Evolutionary conservation across 1,284 basidiomycete genomes (phyloP).

Genomic region (Trichosporon sp.): DNA sequence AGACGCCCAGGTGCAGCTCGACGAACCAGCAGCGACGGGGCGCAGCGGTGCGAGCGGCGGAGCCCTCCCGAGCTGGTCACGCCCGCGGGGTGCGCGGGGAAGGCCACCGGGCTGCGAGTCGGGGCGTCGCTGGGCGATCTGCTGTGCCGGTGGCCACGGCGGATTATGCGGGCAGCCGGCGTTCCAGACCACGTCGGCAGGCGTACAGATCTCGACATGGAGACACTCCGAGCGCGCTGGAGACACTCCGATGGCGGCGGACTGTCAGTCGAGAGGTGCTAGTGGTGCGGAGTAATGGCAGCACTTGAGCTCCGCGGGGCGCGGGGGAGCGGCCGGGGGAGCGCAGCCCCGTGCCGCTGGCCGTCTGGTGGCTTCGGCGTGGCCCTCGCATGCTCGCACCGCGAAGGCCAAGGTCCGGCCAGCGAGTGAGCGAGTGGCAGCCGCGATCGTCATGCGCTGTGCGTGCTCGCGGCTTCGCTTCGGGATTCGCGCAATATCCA

Average conservation of each 20-base stretch:
- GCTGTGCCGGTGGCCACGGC: too few relatives aligned
- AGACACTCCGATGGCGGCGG: conserved; percentile 2
- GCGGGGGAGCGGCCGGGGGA: too few relatives aligned
- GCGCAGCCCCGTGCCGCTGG: too few relatives aligned
- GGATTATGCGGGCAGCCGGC: neutral
- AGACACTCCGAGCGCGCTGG: neutral
- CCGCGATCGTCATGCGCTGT: neutral
- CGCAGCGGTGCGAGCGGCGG: neutral
- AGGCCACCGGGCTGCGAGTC: too few relatives aligned
- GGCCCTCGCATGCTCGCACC: neutral
- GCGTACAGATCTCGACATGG: neutral
- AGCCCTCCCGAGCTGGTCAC: neutral
- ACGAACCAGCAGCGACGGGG: neutral
- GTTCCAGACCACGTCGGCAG: neutral
- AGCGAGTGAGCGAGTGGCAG: neutral
- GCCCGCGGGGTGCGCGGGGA: conserved; percentile 3
- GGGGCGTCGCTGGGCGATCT: too few relatives aligned
- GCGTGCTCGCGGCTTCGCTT: neutral
- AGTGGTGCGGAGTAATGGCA: conserved; percentile 3
- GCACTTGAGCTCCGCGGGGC: neutral
- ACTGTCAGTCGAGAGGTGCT: neutral
- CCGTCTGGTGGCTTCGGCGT: neutral
- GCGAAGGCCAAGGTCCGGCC: neutral
- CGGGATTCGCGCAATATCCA: neutral
- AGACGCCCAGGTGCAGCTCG: neutral